Evolutionary conservation across 2,329 filamentous ascomycete genomes (phyloP).

Genomic region (Beauveria pseudobassiana): DNA sequence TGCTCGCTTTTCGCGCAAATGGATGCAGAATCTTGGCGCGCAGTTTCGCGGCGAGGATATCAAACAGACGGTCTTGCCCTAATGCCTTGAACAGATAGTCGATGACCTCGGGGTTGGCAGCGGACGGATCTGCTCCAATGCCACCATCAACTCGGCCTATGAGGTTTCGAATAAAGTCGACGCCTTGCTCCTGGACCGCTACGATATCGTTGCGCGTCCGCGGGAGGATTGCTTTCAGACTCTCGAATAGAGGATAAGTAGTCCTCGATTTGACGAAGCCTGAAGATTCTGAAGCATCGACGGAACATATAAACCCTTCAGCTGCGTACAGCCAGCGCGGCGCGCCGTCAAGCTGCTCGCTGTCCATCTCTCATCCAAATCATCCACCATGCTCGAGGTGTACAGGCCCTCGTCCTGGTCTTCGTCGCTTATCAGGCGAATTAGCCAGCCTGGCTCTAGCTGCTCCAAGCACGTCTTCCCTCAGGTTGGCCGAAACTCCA

Average conservation of each 20-base stretch:
- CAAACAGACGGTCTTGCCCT: slow-evolving; percentile 70
- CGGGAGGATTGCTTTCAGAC: slow-evolving; percentile 58
- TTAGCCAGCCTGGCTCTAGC: slow-evolving; percentile 71
- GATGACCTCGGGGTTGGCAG: slow-evolving; percentile 64
- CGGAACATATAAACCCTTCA: slow-evolving; percentile 24
- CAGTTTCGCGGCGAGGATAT: slow-evolving; percentile 73
- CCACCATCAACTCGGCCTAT: slow-evolving; percentile 55
- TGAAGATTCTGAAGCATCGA: slow-evolving; percentile 30
- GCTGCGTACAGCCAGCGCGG: slow-evolving; percentile 28
- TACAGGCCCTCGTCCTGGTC: slow-evolving; percentile 45
- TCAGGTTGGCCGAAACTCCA: slow-evolving; percentile 61
- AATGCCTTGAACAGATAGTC: slow-evolving; percentile 73
- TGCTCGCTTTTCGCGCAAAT: slow-evolving; percentile 36
- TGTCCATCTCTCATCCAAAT: slow-evolving; percentile 51
- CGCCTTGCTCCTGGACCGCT: slow-evolving; percentile 81
- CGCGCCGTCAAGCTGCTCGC: slow-evolving; percentile 41
- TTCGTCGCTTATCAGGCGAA: slow-evolving; percentile 65
- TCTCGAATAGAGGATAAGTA: slow-evolving; percentile 49
- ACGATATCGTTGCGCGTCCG: slow-evolving; percentile 71
- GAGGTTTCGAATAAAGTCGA: slow-evolving; percentile 85
- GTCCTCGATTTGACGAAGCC: slow-evolving; percentile 42
- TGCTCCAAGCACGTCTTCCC: slow-evolving; percentile 70
- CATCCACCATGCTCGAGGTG: slow-evolving; percentile 30
- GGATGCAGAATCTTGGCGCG: slow-evolving; percentile 51
- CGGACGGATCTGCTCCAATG: slow-evolving; percentile 40